Evolutionary conservation across 208 protist species (phyloP), one percentile per base, ranked within the genome.

Genomic region (Leishmania gerbilli): DNA sequence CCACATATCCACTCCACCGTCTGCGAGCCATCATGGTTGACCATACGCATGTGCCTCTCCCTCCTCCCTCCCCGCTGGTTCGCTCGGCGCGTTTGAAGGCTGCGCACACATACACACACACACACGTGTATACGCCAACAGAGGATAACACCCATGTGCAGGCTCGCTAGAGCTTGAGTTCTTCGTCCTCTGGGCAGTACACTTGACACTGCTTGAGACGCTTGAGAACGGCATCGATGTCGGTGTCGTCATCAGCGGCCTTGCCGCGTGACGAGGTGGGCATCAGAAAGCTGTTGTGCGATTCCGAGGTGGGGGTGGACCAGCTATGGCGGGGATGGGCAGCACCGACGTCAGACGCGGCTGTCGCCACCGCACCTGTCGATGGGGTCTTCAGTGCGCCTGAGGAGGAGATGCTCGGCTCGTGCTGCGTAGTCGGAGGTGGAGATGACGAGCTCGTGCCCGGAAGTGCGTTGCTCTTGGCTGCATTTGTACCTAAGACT

Each of bases 121-220:
- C 67, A 49, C 15, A 19, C 11, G 19, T 2, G 37, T 31, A 76
- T 47, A 8, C 68, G 2, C 55, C 6, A 31, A 37, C 11, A 65
- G 9, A 31, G n/a, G 9, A 53, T 47, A 64, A 6, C 13, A 47
- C 9, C 17, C 24, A 64, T 64, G 19, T 40, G 40, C 34, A 21
- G 27, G 42, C 11, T 55, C 47, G 21, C 62, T 78, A 81, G 71
- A 78, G 71, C 65, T 78, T 84, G 51, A 77, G 75, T 49, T 78
- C 34, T 40, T 97, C 90, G 31, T 95, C 83, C 58, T 95, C 91
- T 13, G 93, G 93, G 81, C 94, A 97, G 87, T 96, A 97, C 37
- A 97, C 91, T 81, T 95, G 87, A 71, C 94, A 97, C 0, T 79
- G 84, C 74, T 91, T 92, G 31, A 97, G 87, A 40, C 89, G 82